Evolutionary conservation across 129 eudicot genomes (phyloP).

Genomic region (Heracleum sosnowskyi): DNA sequence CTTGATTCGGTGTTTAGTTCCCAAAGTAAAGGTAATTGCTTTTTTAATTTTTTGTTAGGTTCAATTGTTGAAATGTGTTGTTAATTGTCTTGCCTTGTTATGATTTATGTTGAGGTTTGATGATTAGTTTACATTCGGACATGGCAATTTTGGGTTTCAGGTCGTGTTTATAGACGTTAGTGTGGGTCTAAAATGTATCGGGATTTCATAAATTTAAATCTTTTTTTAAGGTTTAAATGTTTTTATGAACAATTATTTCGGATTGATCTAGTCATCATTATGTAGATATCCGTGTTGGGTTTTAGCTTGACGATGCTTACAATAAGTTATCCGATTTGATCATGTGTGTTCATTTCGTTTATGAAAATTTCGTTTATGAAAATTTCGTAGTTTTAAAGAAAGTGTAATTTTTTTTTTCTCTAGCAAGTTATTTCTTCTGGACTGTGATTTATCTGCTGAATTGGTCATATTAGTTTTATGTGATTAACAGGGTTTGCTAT

Average conservation of each 20-base stretch:
- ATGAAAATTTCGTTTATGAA: too few relatives aligned
- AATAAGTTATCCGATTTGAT: background rate
- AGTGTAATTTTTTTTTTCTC: background rate
- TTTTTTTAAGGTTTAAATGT: too few relatives aligned
- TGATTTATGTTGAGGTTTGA: background rate
- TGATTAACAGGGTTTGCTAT: background rate
- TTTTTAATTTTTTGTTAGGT: background rate
- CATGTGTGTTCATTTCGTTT: background rate
- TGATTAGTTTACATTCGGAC: too few relatives aligned
- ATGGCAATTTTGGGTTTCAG: too few relatives aligned
- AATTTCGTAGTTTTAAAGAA: too few relatives aligned
- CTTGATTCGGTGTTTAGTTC: slow-evolving; percentile 46
- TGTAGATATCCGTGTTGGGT: background rate
- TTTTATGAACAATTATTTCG: too few relatives aligned
- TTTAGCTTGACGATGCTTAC: background rate
- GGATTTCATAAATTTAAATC: too few relatives aligned
- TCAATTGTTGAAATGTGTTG: too few relatives aligned
- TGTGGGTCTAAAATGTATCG: too few relatives aligned
- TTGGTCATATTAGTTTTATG: background rate
- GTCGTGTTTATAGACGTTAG: too few relatives aligned
- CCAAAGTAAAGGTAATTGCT: slow-evolving; percentile 32
- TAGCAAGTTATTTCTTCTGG: background rate
- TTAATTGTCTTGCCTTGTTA: too few relatives aligned
- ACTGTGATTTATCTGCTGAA: background rate
- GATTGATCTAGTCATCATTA: too few relatives aligned